These are phyloP conservation scores for Aspergillus sclerotioniger DNA, from an alignment of 495 filamentous ascomycete genomes.

Conservation along the genomic window DNA sequence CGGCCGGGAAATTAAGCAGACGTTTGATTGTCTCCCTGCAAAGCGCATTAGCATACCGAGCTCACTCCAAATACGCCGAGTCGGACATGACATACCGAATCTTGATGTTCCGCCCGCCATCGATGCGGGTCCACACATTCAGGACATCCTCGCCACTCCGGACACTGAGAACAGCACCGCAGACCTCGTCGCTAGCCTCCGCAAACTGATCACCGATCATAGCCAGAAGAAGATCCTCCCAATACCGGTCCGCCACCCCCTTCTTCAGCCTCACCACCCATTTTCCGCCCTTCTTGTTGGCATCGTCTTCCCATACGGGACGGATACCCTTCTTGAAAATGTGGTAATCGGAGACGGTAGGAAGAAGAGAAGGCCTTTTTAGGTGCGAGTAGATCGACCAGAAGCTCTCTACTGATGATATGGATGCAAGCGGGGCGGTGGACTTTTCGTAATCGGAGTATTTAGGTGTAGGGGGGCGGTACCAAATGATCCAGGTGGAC, in stretches of 20 bases:
- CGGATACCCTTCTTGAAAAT: constrained; percentile 96
- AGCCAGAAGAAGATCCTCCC: constrained; percentile 91
- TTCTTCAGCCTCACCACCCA: constrained; percentile 97
- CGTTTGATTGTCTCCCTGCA: constrained; percentile 88
- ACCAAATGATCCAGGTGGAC: constrained; percentile 95
- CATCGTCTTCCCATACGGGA: constrained; percentile 97
- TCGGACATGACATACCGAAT: constrained; percentile 65
- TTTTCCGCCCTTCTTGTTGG: constrained; percentile 94
- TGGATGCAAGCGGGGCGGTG: constrained; percentile 76
- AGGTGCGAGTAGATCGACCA: constrained; percentile 90
- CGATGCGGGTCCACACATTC: constrained; percentile 93
- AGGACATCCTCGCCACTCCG: constrained; percentile 94
- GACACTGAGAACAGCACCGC: constrained; percentile 90
- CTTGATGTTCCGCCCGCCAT: constrained; percentile 91
- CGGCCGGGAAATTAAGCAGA: constrained; percentile 75
- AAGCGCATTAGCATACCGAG: constrained; percentile 9
- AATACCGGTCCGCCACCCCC: constrained; percentile 93
- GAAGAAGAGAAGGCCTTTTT: constrained; percentile 81
- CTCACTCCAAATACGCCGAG: background rate
- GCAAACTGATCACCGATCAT: constrained; percentile 94
- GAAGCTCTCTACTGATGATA: constrained; percentile 85
- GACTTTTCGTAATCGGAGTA: constrained; percentile 99
- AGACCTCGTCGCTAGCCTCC: constrained; percentile 91
- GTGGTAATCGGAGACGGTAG: constrained; percentile 95
- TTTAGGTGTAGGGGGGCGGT: constrained; percentile 89